Evolutionary conservation across 2,329 filamentous ascomycete species (phyloP), one percentile per base, ranked within the genome.

Genomic region (Fusarium brevicatenulatum): DNA sequence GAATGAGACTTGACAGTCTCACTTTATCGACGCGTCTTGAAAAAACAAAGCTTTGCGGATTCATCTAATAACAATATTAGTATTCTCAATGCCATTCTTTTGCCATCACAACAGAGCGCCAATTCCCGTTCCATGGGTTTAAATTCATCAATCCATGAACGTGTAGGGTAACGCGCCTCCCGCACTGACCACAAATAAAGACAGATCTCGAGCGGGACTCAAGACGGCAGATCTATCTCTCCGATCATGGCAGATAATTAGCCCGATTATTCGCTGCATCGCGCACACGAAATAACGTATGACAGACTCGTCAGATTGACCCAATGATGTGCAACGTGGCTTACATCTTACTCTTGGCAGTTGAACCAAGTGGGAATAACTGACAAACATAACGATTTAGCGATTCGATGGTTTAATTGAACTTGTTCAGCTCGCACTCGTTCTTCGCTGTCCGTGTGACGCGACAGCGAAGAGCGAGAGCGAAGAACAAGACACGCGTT

Each of bases 41-140:
- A 12, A 5, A n/a, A 4, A 9, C 9, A 32, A 9, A 9, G 1
- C 13, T n/a, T 12, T 3, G 0, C 3, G 3, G 21, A 0, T 18
- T 9, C 9, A 12, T n/a, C 9, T 5, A 18, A 9, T 7, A 0
- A 0, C 3, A 32, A n/a, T 13, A 2, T 5, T 4, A n/a, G 32
- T 4, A 7, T 3, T 12, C 8, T 9, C 7, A 7, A 12, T 12
- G 12, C 5, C 0, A n/a, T 32, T 13, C 10, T 9, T 18, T 18
- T 2, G 0, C 5, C 1, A 2, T 12, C 7, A 2, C 0, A 9
- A 9, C 4, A 30, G 21, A 8, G 5, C 0, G 15, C 15, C 2
- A 30, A 18, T 49, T 32, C 1, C 21, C 18, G 21, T 16, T 13
- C 2, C 2, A 9, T 9, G 8, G 4, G 7, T 4, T 4, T 3